Percentiles rank a stretch among this genome's conserved stretches.
These are phyloP conservation scores for Epichloe baconii DNA, from an alignment of 2,329 filamentous ascomycete genomes.

Conservation along the genomic window DNA sequence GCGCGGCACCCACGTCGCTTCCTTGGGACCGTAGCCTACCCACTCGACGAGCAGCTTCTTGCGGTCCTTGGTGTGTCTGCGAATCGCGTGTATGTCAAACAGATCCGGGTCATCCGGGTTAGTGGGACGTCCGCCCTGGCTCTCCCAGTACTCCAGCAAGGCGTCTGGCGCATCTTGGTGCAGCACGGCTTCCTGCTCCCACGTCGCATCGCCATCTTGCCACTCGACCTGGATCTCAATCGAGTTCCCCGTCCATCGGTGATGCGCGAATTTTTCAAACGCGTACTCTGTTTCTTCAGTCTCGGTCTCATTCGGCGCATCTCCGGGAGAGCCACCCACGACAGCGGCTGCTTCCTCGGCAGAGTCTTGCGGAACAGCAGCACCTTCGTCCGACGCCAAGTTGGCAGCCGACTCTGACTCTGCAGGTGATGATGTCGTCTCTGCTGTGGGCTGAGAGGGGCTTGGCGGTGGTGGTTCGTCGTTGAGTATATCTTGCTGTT, in stretches of 20 bases:
- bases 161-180: conserved; percentile 19
- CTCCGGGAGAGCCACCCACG: not conserved
- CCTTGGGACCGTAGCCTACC: conserved; percentile 19
- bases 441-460: not conserved
- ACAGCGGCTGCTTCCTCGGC: not conserved
- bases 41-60: conserved; percentile 22
- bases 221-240: conserved; percentile 21
- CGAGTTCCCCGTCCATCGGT: conserved; percentile 18
- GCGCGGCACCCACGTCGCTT: conserved; percentile 19
- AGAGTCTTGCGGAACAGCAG: not conserved
- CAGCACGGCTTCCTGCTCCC: conserved; percentile 21
- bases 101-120: conserved; percentile 19
- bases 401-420: not conserved
- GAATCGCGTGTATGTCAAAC: conserved; percentile 21
- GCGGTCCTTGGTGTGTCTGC: conserved; percentile 17
- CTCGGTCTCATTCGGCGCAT: not conserved
- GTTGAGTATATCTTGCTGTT: not conserved
- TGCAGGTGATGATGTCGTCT: not conserved
- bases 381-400: not conserved
- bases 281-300: conserved; percentile 6
- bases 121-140: conserved; percentile 17
- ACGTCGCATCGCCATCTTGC: conserved; percentile 17
- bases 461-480: not conserved
- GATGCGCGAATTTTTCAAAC: conserved; percentile 12
- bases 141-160: conserved; percentile 21